Evolutionary conservation across 139 green algal species (phyloP).

Genomic region (Chlorella sp.): DNA sequence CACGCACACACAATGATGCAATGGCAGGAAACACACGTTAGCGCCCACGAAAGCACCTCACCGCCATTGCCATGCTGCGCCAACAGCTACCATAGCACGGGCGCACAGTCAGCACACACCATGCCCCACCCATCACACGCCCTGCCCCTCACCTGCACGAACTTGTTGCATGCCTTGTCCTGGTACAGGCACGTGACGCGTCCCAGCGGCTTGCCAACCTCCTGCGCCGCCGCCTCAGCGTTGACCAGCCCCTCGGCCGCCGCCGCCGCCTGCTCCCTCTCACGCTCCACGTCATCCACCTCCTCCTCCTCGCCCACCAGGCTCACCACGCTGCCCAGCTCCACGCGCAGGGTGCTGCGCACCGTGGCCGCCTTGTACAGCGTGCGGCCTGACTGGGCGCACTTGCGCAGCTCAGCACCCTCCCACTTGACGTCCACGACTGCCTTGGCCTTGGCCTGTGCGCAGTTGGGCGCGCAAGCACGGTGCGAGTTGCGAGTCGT

Average conservation of each 20-base stretch:
- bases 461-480: too few relatives aligned
- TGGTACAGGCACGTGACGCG: slow-evolving; percentile 70
- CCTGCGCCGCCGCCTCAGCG: not conserved
- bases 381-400: slow-evolving; percentile 8
- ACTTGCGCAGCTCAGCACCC: slow-evolving; percentile 3
- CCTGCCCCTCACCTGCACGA: slow-evolving; percentile 33
- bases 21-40: slow-evolving; percentile 3
- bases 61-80: too few relatives aligned
- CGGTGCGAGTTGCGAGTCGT: too few relatives aligned
- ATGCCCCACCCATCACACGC: too few relatives aligned
- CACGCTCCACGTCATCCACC: slow-evolving; percentile 11
- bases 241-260: too few relatives aligned
- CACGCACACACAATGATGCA: too few relatives aligned
- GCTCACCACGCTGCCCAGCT: not conserved
- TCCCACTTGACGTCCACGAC: too few relatives aligned
- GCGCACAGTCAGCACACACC: too few relatives aligned
- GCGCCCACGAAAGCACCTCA: too few relatives aligned
- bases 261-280: too few relatives aligned
- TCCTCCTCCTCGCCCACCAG: slow-evolving; percentile 17
- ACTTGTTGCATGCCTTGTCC: slow-evolving; percentile 34
- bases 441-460: too few relatives aligned
- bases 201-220: slow-evolving; percentile 31
- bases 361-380: slow-evolving; percentile 42
- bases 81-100: too few relatives aligned
- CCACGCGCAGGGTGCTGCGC: not conserved